Conservation (phyloP, 2,329 filamentous ascomycete genomes). For the Penicillium brasilianum region DNA sequence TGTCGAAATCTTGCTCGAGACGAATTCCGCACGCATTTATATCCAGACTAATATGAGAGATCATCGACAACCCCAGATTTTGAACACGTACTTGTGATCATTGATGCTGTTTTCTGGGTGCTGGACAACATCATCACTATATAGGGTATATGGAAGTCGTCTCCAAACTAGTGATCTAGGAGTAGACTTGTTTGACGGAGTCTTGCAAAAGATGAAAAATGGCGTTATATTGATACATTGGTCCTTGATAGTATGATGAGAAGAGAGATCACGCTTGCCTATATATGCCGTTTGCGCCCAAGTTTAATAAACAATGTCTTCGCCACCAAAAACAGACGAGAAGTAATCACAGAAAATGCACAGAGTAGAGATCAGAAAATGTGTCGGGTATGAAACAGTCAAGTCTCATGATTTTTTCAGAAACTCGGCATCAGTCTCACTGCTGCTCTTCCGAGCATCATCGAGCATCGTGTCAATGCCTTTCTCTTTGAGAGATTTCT, state of each 20-base stretch:
- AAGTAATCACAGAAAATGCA: constrained; percentile 7
- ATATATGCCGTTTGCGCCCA: constrained; percentile 11
- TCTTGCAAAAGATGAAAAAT: neutral
- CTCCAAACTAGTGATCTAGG: too few relatives aligned
- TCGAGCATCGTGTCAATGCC: constrained; percentile 93
- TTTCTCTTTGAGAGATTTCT: constrained; percentile 84
- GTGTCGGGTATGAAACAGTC: neutral
- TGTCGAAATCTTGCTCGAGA: too few relatives aligned
- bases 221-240: neutral
- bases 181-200: too few relatives aligned
- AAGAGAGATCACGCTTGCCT: constrained; percentile 5
- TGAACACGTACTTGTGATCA: too few relatives aligned
- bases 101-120: too few relatives aligned
- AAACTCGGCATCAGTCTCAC: constrained; percentile 79
- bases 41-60: too few relatives aligned
- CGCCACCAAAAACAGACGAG: constrained; percentile 4
- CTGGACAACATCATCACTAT: too few relatives aligned
- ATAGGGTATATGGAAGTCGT: too few relatives aligned
- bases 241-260: neutral
- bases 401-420: constrained; percentile 49
- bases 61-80: too few relatives aligned
- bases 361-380: constrained; percentile 12
- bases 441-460: constrained; percentile 86
- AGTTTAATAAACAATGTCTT: constrained; percentile 3
- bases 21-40: too few relatives aligned